A percentile compares a stretch with the other conserved stretches of the same genome.
These are phyloP conservation scores for Polytolypa hystricis DNA, from an alignment of 2,329 filamentous ascomycete species.

Conservation along the genomic window DNA sequence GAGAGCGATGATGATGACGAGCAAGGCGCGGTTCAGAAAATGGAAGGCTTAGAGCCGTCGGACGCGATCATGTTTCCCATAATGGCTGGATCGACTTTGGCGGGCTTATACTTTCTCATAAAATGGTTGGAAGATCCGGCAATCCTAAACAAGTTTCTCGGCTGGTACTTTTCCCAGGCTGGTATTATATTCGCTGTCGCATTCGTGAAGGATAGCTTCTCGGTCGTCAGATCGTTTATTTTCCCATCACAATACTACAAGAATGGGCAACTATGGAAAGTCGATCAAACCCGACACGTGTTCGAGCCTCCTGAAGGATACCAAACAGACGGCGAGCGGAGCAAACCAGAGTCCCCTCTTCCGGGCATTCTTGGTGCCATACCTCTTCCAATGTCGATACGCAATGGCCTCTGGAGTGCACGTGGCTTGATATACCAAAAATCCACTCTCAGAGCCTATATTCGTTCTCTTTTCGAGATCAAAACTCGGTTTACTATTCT, in stretches of 20 bases:
- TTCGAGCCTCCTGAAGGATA: conserved; percentile 16
- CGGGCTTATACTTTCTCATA: conserved; percentile 74
- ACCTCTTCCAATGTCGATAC: conserved; percentile 30
- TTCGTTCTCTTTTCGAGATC: conserved; percentile 41
- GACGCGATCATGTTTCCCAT: conserved; percentile 82
- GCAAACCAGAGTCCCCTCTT: conserved; percentile 36
- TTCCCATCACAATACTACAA: conserved; percentile 62
- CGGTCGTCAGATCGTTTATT: conserved; percentile 53
- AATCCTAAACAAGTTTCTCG: conserved; percentile 70
- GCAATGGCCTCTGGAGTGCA: conserved; percentile 37
- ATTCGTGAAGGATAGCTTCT: conserved; percentile 60
- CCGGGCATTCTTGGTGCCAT: conserved; percentile 40
- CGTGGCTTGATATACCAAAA: conserved; percentile 40
- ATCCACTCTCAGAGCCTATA: conserved; percentile 39
- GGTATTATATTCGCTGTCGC: conserved; percentile 66
- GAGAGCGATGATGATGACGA: conserved; percentile 42
- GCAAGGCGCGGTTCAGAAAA: conserved; percentile 43
- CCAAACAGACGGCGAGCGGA: conserved; percentile 7
- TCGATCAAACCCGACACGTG: conserved; percentile 20
- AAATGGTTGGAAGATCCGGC: conserved; percentile 76
- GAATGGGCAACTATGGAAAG: conserved; percentile 40
- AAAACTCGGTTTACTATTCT: conserved; percentile 35
- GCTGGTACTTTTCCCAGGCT: conserved; percentile 70
- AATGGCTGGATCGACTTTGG: conserved; percentile 59
- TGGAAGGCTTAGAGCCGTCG: conserved; percentile 59